phyloP scores from a whole-genome alignment of 345 rosid species.

The Diplotaxis tenuifolia region DNA sequence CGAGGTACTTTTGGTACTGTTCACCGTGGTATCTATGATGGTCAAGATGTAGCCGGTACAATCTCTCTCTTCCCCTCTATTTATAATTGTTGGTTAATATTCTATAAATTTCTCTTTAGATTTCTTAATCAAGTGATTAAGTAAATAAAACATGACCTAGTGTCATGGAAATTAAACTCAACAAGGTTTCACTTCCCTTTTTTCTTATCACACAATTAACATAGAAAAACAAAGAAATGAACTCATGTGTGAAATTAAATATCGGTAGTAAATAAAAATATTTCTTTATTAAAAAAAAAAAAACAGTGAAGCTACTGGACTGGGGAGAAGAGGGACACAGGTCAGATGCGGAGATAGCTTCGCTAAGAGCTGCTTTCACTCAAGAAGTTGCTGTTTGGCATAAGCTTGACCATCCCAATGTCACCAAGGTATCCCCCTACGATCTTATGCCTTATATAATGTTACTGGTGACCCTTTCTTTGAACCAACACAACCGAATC shows the following conservation, averaged over 20 bases:
- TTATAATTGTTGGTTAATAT: background rate
- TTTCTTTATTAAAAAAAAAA: background rate
- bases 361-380: constrained; percentile 80
- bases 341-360: constrained; percentile 84
- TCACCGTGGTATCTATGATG: constrained; percentile 91
- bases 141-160: constrained; percentile 1
- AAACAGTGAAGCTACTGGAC: constrained; percentile 87
- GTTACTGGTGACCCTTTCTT: no score
- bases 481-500: no score
- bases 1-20: constrained; percentile 96
- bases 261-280: background rate
- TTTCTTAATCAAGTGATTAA: constrained; percentile 9
- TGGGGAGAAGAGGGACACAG: constrained; percentile 99
- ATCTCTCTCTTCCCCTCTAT: constrained; percentile 20
- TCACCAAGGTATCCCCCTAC: constrained; percentile 61
- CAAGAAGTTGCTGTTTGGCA: constrained; percentile 99
- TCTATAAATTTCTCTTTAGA: background rate
- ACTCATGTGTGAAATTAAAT: background rate
- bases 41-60: constrained; percentile 92
- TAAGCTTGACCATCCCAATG: constrained; percentile 95
- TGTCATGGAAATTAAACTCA: background rate
- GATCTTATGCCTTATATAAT: no score
- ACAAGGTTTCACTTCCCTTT: background rate
- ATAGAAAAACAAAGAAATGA: background rate
- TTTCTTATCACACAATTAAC: background rate